Conservation (phyloP, 805 yeast species). For the Pichia nakasei region DNA sequence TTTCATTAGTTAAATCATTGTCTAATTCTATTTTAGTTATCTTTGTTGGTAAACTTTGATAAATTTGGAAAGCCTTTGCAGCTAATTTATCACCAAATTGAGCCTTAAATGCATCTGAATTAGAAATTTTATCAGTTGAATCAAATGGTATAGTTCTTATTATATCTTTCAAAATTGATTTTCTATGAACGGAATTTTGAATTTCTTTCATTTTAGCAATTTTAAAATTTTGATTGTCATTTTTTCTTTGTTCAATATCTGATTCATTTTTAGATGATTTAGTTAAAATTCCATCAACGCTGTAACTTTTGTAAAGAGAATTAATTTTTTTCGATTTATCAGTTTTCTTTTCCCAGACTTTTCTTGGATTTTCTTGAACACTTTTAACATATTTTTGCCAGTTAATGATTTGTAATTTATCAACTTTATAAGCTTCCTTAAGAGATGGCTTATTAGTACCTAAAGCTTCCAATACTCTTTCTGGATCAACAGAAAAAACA, state of each 20-base stretch:
- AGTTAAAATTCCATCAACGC: constrained; percentile 13
- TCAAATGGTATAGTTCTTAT: constrained; percentile 21
- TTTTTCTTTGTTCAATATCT: constrained; percentile 24
- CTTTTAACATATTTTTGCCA: constrained; percentile 68
- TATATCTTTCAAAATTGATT: constrained; percentile 37
- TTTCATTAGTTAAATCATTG: constrained; percentile 42
- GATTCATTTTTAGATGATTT: constrained; percentile 14
- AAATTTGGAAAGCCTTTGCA: constrained; percentile 29
- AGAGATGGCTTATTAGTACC: constrained; percentile 80
- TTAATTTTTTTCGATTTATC: constrained; percentile 36
- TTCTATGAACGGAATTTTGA: constrained; percentile 34
- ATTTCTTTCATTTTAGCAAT: constrained; percentile 28
- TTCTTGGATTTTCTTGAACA: constrained; percentile 49
- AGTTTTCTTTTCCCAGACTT: constrained; percentile 43
- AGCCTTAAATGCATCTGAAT: constrained; percentile 26
- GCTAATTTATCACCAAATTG: constrained; percentile 29
- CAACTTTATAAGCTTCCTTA: constrained; percentile 57
- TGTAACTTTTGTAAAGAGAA: constrained; percentile 17
- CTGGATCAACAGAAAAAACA: constrained; percentile 77
- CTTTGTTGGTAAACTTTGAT: constrained; percentile 20
- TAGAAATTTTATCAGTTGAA: constrained; percentile 13
- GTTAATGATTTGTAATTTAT: constrained; percentile 57
- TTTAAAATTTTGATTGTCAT: constrained; percentile 20
- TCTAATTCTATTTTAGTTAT: constrained; percentile 19
- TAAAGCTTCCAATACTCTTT: constrained; percentile 72